These are phyloP conservation scores for Triticum timopheevii DNA, from an alignment of 176 grass and related monocot species.

Conservation along the genomic window DNA sequence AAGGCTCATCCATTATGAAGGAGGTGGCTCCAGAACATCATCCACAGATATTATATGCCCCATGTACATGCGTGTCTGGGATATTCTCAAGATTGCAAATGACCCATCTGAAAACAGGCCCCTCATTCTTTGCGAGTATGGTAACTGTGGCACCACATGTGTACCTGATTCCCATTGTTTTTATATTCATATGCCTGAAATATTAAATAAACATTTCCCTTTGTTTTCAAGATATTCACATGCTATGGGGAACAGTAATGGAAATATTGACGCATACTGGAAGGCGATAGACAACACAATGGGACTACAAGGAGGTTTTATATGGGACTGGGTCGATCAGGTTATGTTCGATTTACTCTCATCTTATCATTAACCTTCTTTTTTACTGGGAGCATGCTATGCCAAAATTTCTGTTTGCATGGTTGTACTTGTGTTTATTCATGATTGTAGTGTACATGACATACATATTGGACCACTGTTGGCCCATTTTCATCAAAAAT, in stretches of 20 bases:
- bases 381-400: background rate
- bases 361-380: background rate
- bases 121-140: constrained; percentile 98
- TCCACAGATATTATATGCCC: constrained; percentile 97
- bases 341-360: constrained; percentile 40
- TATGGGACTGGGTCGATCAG: constrained; percentile 98
- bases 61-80: constrained; percentile 99
- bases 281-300: constrained; percentile 80
- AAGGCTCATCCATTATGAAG: constrained; percentile 89
- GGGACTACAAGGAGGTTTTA: constrained; percentile 99
- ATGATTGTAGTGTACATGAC: constrained; percentile 11
- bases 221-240: constrained; percentile 77
- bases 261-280: constrained; percentile 92
- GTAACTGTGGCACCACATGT: constrained; percentile 15
- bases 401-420: background rate
- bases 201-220: background rate
- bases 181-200: constrained; percentile 3
- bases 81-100: constrained; percentile 85
- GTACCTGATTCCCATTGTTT: constrained; percentile 21
- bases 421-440: background rate
- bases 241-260: constrained; percentile 99
- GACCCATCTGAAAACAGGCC: constrained; percentile 87
- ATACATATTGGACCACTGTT: background rate
- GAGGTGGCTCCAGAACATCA: constrained; percentile 83
- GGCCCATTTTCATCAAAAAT: background rate